phyloP scores from a whole-genome alignment of 2,329 filamentous ascomycete species.

The Ceratocystis papillata region DNA sequence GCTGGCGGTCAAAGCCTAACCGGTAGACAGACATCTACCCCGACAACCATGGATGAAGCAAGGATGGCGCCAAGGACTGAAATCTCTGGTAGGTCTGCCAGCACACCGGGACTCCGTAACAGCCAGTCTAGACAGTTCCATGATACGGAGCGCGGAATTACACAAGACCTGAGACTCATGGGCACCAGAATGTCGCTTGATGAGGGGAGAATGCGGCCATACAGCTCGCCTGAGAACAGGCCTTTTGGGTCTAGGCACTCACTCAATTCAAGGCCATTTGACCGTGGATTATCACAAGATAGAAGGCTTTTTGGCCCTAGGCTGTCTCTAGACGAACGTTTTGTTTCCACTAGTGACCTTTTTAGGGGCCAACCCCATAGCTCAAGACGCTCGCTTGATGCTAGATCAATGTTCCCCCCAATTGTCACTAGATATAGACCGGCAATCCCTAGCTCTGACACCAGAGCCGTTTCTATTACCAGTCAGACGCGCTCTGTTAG shows the following conservation, averaged over 20 bases:
- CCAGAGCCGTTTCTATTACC: background rate
- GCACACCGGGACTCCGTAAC: background rate
- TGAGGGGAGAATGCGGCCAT: background rate
- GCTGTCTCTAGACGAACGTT: background rate
- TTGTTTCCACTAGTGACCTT: background rate
- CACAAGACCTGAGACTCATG: background rate
- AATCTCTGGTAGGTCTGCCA: background rate
- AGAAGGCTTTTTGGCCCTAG: background rate
- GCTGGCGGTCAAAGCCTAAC: background rate
- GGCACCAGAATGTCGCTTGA: background rate
- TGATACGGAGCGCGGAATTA: background rate
- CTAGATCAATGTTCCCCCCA: slow-evolving; percentile 4
- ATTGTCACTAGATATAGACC: slow-evolving; percentile 8
- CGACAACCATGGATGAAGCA: background rate
- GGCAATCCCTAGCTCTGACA: background rate
- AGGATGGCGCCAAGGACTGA: background rate
- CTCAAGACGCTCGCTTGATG: background rate
- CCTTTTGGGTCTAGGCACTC: background rate
- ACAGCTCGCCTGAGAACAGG: background rate
- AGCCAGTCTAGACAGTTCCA: background rate
- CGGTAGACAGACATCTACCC: background rate
- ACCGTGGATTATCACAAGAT: background rate
- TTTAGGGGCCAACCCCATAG: background rate
- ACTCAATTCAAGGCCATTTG: background rate
- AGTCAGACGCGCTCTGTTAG: slow-evolving; percentile 1